A percentile compares a stretch with the other conserved stretches of the same genome.
Evolutionary conservation across 495 filamentous ascomycete species (phyloP).

Genomic region (Lasiosphaeria hispida): DNA sequence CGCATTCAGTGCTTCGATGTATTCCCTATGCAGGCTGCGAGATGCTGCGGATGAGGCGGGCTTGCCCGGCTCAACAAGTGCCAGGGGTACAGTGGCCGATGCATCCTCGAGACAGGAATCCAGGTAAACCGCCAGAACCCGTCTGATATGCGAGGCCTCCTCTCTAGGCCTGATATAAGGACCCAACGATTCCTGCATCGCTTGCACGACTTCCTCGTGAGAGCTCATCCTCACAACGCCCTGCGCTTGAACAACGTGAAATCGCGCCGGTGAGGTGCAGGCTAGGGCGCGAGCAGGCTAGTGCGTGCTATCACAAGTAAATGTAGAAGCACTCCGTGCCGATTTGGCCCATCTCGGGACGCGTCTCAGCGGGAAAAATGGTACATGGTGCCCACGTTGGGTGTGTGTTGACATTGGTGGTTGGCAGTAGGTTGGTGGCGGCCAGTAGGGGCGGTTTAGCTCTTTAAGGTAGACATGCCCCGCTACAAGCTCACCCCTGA

Average conservation of each 20-base stretch:
- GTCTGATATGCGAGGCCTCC: conserved; percentile 42
- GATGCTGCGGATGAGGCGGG: conserved; percentile 22
- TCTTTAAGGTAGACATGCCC: too few relatives aligned
- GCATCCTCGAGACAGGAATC: conserved; percentile 31
- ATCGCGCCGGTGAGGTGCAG: too few relatives aligned
- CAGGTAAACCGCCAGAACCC: conserved; percentile 40
- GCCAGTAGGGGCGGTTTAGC: too few relatives aligned
- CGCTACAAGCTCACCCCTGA: not conserved
- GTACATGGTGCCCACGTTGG: too few relatives aligned
- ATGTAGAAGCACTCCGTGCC: too few relatives aligned
- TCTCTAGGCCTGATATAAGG: conserved; percentile 44
- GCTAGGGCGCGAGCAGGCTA: too few relatives aligned
- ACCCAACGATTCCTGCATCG: conserved; percentile 29
- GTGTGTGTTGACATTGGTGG: too few relatives aligned
- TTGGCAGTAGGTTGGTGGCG: too few relatives aligned
- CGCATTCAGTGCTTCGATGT: conserved; percentile 56
- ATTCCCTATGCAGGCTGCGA: conserved; percentile 45
- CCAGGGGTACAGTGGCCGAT: conserved; percentile 34
- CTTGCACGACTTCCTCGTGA: conserved; percentile 16
- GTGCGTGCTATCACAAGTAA: too few relatives aligned
- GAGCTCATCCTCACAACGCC: conserved; percentile 10
- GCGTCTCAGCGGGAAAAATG: too few relatives aligned
- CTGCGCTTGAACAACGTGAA: not conserved
- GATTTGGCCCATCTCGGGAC: too few relatives aligned
- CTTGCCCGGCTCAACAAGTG: conserved; percentile 33